phyloP scores from a whole-genome alignment of 768 basidiomycete genomes.

The Melanogaster broomeanus region DNA sequence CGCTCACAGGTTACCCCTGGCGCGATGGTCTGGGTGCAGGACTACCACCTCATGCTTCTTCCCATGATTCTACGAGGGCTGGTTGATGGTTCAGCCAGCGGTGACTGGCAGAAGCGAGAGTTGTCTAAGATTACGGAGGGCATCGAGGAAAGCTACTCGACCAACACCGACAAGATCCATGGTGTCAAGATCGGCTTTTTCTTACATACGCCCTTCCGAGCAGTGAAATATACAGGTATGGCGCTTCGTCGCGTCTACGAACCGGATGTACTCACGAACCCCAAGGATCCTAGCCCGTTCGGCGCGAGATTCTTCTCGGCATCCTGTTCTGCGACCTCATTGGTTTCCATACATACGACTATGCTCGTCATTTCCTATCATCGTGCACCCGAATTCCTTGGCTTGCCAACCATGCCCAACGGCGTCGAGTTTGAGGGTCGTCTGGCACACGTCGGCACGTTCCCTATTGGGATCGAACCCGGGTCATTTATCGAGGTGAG shows the following conservation, averaged over 20 bases:
- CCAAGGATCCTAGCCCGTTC: slow-evolving; percentile 91
- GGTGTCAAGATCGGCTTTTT: slow-evolving; percentile 98
- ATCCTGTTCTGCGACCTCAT: slow-evolving; percentile 95
- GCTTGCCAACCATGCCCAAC: slow-evolving; percentile 95
- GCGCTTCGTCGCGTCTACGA: slow-evolving; percentile 17
- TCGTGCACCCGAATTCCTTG: slow-evolving; percentile 96
- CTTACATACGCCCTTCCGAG: slow-evolving; percentile 97
- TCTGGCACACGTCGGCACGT: slow-evolving; percentile 95
- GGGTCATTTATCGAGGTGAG: slow-evolving; percentile 81
- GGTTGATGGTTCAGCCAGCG: slow-evolving; percentile 67
- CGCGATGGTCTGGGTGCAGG: slow-evolving; percentile 99
- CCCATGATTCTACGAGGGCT: slow-evolving; percentile 93
- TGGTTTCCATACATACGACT: slow-evolving; percentile 99
- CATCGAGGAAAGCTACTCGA: slow-evolving; percentile 48
- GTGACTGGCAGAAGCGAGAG: slow-evolving; percentile 60
- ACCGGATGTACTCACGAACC: slow-evolving; percentile 2
- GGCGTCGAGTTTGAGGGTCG: slow-evolving; percentile 96
- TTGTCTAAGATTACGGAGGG: slow-evolving; percentile 74
- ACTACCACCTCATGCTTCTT: slow-evolving; percentile 96
- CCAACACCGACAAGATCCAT: slow-evolving; percentile 42
- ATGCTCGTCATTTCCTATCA: slow-evolving; percentile 98
- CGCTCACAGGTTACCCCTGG: slow-evolving; percentile 76
- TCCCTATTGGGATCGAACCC: slow-evolving; percentile 99
- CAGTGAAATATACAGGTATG: slow-evolving; percentile 94
- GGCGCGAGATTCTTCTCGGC: slow-evolving; percentile 96